phyloP scores from a whole-genome alignment of 257 asterid species.

The Solanum chiquidenum region DNA sequence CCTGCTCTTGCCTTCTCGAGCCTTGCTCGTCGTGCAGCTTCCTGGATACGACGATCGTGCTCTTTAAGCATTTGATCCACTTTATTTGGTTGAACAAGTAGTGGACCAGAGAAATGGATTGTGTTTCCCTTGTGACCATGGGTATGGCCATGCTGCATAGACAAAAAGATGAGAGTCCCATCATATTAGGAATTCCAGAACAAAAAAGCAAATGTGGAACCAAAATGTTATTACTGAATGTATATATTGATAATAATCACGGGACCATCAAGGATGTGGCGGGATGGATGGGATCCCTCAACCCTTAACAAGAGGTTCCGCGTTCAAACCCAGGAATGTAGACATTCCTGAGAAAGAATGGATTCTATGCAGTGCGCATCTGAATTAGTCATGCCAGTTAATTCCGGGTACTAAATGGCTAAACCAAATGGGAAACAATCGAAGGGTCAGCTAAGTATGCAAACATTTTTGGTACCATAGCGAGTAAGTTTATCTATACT shows the following conservation, averaged over 20 bases:
- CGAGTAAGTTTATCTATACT: background rate
- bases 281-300: background rate
- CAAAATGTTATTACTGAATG: background rate
- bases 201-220: background rate
- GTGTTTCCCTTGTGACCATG: slow-evolving; percentile 32
- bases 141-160: slow-evolving; percentile 23
- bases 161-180: background rate
- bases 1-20: slow-evolving; percentile 38
- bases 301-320: background rate
- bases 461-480: background rate
- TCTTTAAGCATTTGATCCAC: slow-evolving; percentile 83
- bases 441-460: background rate
- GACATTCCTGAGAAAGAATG: background rate
- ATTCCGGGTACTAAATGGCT: background rate
- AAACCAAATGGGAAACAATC: background rate
- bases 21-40: slow-evolving; percentile 70
- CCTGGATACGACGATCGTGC: slow-evolving; percentile 76
- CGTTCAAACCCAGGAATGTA: background rate
- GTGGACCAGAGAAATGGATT: slow-evolving; percentile 69
- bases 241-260: background rate
- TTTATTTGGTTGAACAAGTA: slow-evolving; percentile 49
- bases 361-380: background rate
- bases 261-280: background rate
- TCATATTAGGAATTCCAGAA: background rate
- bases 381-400: background rate